Evolutionary conservation across 768 basidiomycete genomes (phyloP).

Genomic region (Amanita jacksonii): DNA sequence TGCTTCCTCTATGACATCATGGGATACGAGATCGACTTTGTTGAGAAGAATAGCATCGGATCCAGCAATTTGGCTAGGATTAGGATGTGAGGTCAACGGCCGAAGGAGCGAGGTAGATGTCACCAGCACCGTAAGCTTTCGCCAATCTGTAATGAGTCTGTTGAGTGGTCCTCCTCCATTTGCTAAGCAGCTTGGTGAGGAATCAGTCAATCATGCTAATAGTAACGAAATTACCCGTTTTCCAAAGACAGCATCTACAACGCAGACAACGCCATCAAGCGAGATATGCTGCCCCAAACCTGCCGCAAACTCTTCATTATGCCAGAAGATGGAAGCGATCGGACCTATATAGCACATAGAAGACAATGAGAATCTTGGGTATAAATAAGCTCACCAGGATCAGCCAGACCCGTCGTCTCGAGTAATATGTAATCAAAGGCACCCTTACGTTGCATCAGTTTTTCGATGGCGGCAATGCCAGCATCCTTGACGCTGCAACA

Average conservation of each 20-base stretch:
- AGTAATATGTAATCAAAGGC: slow-evolving; percentile 92
- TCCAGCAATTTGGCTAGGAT: slow-evolving; percentile 80
- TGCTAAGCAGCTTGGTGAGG: slow-evolving; percentile 42
- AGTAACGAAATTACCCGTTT: slow-evolving; percentile 20
- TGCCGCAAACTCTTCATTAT: slow-evolving; percentile 69
- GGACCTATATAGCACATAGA: slow-evolving; percentile 38
- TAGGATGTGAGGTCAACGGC: background rate
- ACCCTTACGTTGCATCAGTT: slow-evolving; percentile 78
- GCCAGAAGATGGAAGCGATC: slow-evolving; percentile 82
- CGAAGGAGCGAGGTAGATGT: background rate
- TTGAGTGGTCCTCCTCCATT: slow-evolving; percentile 70
- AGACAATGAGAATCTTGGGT: background rate
- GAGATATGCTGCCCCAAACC: slow-evolving; percentile 63
- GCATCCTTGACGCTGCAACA: slow-evolving; percentile 97
- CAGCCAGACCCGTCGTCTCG: slow-evolving; percentile 93
- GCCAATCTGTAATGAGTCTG: slow-evolving; percentile 42
- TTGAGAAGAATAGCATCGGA: slow-evolving; percentile 90
- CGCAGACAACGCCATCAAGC: slow-evolving; percentile 85
- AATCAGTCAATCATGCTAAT: slow-evolving; percentile 2
- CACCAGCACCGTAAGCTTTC: slow-evolving; percentile 68
- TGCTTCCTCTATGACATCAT: slow-evolving; percentile 33
- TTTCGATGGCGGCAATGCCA: slow-evolving; percentile 90
- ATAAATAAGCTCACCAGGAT: slow-evolving; percentile 54
- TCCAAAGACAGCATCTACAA: slow-evolving; percentile 86
- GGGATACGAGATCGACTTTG: slow-evolving; percentile 70